Conservation (phyloP, 2,329 filamentous ascomycete species). For the Lasiodiplodia citricola region DNA sequence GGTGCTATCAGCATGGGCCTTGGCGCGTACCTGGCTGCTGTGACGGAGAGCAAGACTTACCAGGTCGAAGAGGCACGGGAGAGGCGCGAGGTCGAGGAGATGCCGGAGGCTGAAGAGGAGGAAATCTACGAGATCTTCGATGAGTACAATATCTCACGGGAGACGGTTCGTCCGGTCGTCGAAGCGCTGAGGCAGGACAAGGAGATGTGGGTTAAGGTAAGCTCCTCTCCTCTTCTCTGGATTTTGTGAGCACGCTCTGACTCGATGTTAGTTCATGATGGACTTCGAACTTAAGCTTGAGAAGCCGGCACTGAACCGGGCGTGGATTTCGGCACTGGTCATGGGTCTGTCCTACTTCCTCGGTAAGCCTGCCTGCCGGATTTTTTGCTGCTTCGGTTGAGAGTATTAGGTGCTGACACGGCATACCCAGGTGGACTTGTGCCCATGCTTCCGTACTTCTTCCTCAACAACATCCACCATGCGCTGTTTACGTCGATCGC, state of each 20-base stretch:
- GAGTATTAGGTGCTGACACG: not conserved
- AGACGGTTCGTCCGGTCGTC: constrained; percentile 54
- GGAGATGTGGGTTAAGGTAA: constrained; percentile 54
- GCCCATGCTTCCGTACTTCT: constrained; percentile 61
- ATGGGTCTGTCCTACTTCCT: constrained; percentile 48
- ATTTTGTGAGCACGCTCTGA: not conserved
- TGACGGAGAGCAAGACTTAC: constrained; percentile 60
- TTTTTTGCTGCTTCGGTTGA: not conserved
- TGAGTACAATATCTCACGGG: constrained; percentile 55
- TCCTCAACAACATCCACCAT: constrained; percentile 43
- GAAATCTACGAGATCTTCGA: constrained; percentile 54
- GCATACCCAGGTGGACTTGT: constrained; percentile 40
- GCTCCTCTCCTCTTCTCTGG: constrained; percentile 16
- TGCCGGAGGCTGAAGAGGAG: constrained; percentile 53
- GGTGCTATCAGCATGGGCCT: constrained; percentile 80
- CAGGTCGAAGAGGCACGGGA: constrained; percentile 57
- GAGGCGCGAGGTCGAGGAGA: constrained; percentile 49
- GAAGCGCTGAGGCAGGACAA: constrained; percentile 56
- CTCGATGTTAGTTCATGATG: constrained; percentile 58
- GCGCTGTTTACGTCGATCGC: constrained; percentile 58
- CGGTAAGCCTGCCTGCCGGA: constrained; percentile 28
- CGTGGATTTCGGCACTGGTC: constrained; percentile 52
- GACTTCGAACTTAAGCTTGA: constrained; percentile 61
- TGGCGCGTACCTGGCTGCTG: constrained; percentile 72
- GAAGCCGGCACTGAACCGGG: constrained; percentile 50